These are phyloP conservation scores for Dictyostelium firmibasis DNA, from an alignment of 78 protist species.

Conservation along the genomic window DNA sequence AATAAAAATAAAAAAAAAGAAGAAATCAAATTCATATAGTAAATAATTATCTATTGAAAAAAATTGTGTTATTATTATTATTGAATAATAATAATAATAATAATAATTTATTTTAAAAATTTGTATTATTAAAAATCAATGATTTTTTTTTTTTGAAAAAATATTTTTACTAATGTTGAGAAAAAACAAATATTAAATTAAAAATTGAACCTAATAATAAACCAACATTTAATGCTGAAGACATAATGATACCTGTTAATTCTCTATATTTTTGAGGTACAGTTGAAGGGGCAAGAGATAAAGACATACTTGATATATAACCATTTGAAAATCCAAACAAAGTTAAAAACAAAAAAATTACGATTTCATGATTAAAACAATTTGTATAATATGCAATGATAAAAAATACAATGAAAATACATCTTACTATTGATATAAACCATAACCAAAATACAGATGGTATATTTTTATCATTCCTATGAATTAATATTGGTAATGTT, in stretches of 20 bases:
- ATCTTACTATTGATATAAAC: constrained; percentile 5
- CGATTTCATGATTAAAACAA: not conserved
- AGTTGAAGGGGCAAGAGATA: constrained; percentile 30
- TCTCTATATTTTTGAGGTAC: constrained; percentile 28
- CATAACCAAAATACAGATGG: constrained; percentile 5
- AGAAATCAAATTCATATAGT: too few species aligned
- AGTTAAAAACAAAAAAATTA: not conserved
- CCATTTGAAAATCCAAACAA: constrained; percentile 58
- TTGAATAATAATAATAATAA: too few species aligned
- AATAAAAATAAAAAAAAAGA: too few species aligned
- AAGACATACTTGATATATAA: not conserved
- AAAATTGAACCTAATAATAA: not conserved
- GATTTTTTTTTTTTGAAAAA: not conserved
- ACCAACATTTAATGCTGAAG: not conserved
- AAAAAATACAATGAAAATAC: constrained; percentile 14
- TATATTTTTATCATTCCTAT: not conserved
- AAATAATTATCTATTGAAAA: too few species aligned
- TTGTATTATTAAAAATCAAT: too few species aligned
- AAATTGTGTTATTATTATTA: not conserved
- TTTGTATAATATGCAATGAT: not conserved
- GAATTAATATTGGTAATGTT: not conserved
- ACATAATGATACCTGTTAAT: not conserved
- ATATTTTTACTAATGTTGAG: not conserved
- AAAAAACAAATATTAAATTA: not conserved
- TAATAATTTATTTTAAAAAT: too few species aligned